A percentile compares a stretch with the other conserved stretches of the same genome.
phyloP scores from a whole-genome alignment of 805 yeast genomes.

The Starmerella stigmatis region DNA sequence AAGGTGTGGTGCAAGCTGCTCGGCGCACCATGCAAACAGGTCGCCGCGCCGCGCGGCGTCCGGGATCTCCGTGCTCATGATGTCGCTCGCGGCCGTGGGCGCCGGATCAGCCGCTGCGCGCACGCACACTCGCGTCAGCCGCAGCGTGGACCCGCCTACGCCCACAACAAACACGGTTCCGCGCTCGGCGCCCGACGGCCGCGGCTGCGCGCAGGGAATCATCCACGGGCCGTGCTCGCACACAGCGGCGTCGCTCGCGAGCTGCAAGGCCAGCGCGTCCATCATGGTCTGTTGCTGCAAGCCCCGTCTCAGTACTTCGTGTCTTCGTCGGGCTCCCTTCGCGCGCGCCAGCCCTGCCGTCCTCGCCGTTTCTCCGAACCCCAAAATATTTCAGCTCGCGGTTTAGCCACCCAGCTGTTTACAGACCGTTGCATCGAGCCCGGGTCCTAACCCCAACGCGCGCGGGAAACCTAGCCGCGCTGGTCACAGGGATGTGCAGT shows the following conservation, averaged over 20 bases:
- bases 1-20: slow-evolving; percentile 7
- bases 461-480: no score
- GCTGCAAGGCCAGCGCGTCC: slow-evolving; percentile 3
- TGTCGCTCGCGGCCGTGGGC: neutral
- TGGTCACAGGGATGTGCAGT: no score
- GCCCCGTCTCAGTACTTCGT: neutral
- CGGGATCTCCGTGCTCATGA: slow-evolving; percentile 7
- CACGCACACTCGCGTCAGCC: slow-evolving; percentile 14
- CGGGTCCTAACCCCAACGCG: no score
- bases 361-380: no score
- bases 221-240: slow-evolving; percentile 21
- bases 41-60: slow-evolving; percentile 8
- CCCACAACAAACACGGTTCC: slow-evolving; percentile 23
- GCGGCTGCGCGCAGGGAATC: slow-evolving; percentile 12
- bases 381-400: no score
- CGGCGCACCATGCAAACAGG: slow-evolving; percentile 21
- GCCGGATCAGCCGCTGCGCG: neutral
- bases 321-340: no score
- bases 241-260: neutral
- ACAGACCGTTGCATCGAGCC: no score
- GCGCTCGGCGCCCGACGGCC: slow-evolving; percentile 10
- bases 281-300: no score
- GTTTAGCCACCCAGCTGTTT: no score
- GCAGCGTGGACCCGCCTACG: slow-evolving; percentile 24
- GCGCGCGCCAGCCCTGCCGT: no score